Percentiles rank a stretch among this genome's conserved stretches.
phyloP scores from a whole-genome alignment of 441 rosid genomes.

The Aquilaria agallochum region DNA sequence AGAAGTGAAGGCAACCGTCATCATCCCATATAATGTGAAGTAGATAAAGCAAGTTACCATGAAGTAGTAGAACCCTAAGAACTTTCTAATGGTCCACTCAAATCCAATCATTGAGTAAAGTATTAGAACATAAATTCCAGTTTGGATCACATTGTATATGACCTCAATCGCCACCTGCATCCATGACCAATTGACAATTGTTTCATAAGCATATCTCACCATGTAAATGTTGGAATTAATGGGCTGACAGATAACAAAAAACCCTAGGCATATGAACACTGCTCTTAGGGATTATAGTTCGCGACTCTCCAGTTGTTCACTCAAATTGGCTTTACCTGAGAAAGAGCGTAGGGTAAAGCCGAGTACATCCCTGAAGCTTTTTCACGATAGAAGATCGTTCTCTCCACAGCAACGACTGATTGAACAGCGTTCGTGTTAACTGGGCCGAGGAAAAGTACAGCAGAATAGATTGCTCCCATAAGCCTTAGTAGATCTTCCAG shows the following conservation, averaged over 20 bases:
- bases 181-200: no score
- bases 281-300: no score
- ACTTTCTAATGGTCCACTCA: conserved; percentile 48
- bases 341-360: conserved; percentile 68
- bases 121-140: conserved; percentile 38
- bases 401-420: conserved; percentile 46
- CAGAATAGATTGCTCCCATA: conserved; percentile 72
- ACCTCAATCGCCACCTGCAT: conserved; percentile 69
- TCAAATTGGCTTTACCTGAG: conserved; percentile 40
- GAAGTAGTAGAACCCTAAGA: conserved; percentile 66
- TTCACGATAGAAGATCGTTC: conserved; percentile 69
- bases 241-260: no score
- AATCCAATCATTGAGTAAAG: conserved; percentile 77
- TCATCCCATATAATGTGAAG: conserved; percentile 86
- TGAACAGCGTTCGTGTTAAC: conserved; percentile 43
- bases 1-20: conserved; percentile 75
- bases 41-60: conserved; percentile 48
- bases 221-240: no score
- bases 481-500: conserved; percentile 66
- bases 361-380: conserved; percentile 79
- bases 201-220: no score
- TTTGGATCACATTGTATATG: conserved; percentile 53
- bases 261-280: no score
- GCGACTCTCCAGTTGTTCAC: no score
- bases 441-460: conserved; percentile 55